A percentile compares a stretch with the other conserved stretches of the same genome.
Evolutionary conservation across 306 rosid species (phyloP).

Genomic region (Fragaria iinumae): DNA sequence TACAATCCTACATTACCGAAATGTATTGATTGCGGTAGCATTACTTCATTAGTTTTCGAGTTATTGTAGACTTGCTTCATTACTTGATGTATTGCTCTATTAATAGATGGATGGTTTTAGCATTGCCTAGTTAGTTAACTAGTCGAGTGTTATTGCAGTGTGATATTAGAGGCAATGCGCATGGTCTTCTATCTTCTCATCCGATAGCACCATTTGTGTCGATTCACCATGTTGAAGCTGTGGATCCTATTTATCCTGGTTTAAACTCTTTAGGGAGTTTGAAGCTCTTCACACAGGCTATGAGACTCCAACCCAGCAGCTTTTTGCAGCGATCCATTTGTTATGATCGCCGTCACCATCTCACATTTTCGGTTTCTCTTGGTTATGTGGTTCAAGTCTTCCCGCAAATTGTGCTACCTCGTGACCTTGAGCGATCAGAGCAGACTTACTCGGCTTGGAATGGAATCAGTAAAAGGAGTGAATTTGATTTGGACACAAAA

Average conservation of each 20-base stretch:
- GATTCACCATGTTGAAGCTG: conserved; percentile 75
- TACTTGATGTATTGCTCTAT: background rate
- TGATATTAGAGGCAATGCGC: conserved; percentile 71
- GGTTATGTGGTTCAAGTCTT: conserved; percentile 73
- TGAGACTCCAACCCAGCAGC: conserved; percentile 57
- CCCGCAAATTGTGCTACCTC: conserved; percentile 54
- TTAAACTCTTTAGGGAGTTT: conserved; percentile 59
- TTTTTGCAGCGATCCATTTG: conserved; percentile 74
- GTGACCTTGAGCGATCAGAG: conserved; percentile 77
- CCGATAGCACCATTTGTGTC: conserved; percentile 80
- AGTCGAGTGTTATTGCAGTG: conserved; percentile 36
- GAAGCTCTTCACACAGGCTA: conserved; percentile 64
- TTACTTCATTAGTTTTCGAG: background rate
- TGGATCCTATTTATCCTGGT: conserved; percentile 69
- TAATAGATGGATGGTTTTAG: background rate
- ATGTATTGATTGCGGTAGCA: too few relatives aligned
- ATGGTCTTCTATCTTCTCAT: conserved; percentile 75
- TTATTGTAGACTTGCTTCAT: background rate
- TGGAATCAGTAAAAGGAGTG: conserved; percentile 47
- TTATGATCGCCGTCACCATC: conserved; percentile 45
- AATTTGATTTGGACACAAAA: conserved; percentile 71
- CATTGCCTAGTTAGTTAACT: background rate
- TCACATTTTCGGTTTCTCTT: conserved; percentile 60
- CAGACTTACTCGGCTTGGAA: conserved; percentile 81
- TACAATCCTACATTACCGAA: background rate